Evolutionary conservation across 164 flowering plant genomes (phyloP).

Genomic region (Euptelea pleiosperma): DNA sequence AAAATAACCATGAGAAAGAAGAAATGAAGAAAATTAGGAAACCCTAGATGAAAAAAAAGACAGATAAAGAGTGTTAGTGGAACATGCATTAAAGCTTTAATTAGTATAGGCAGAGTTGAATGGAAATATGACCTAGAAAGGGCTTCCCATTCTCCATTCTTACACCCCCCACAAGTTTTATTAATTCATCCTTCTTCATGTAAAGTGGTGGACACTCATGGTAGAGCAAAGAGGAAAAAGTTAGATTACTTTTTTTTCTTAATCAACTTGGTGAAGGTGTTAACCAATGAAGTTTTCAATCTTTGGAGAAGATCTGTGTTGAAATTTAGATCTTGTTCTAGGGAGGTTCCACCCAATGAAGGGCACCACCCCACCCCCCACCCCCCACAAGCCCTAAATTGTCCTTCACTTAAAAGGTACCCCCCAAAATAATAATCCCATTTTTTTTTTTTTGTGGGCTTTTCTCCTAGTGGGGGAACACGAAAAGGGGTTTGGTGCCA

Average conservation of each 20-base stretch:
- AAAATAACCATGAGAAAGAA: background rate
- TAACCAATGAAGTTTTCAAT: no score
- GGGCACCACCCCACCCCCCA: no score
- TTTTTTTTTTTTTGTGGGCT: background rate
- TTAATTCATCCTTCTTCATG: background rate
- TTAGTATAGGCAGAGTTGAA: background rate
- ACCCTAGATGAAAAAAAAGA: background rate
- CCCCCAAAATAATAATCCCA: background rate
- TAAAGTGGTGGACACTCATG: no score
- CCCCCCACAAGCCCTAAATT: background rate
- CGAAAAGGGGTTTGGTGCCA: background rate
- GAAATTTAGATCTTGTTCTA: no score
- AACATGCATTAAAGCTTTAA: background rate
- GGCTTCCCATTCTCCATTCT: constrained; percentile 3
- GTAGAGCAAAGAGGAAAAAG: no score
- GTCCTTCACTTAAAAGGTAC: background rate
- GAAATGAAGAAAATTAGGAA: background rate
- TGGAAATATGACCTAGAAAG: background rate
- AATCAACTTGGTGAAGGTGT: background rate
- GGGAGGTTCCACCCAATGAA: no score
- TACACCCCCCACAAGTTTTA: background rate
- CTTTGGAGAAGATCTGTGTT: no score
- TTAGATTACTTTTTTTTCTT: background rate
- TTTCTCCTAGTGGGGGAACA: background rate
- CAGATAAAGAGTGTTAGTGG: background rate